Percentiles rank a stretch among this genome's conserved stretches.
phyloP scores from a whole-genome alignment of 768 basidiomycete genomes.

The Kwoniella heveanensis region DNA sequence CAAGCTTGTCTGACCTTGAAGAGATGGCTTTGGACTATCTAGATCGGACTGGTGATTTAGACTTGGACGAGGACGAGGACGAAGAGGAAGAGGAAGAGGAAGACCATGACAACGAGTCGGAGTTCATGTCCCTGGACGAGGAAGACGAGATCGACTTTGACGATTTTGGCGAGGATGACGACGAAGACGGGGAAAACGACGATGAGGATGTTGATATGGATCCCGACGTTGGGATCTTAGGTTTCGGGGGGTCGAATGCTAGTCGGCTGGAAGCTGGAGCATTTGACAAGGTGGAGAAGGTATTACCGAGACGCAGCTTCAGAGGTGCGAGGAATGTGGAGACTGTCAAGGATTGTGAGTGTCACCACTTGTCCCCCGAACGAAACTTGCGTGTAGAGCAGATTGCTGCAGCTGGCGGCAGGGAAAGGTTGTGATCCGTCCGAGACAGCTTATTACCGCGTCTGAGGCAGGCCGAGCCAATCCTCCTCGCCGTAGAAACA shows the following conservation, averaged over 20 bases:
- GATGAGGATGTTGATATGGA: conserved; percentile 52
- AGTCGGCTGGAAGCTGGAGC: conserved; percentile 24
- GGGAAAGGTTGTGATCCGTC: no score
- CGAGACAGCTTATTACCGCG: no score
- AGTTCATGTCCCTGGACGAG: conserved; percentile 17
- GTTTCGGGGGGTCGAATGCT: conserved; percentile 14
- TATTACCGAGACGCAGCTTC: conserved; percentile 69
- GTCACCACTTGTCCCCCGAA: no score
- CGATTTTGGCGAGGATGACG: conserved; percentile 23
- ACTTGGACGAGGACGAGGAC: conserved; percentile 28
- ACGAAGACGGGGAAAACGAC: conserved; percentile 50
- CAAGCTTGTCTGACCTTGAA: conserved; percentile 20
- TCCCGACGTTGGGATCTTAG: conserved; percentile 41
- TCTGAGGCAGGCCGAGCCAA: no score
- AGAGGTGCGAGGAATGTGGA: conserved; percentile 74
- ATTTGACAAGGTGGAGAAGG: conserved; percentile 58
- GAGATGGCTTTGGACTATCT: conserved; percentile 12
- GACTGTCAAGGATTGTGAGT: conserved; percentile 83
- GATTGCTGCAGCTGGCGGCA: no score
- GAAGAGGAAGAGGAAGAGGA: conserved; percentile 55
- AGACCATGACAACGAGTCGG: conserved; percentile 24
- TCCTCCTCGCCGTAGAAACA: no score
- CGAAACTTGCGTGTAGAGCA: no score
- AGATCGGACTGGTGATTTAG: conserved; percentile 21
- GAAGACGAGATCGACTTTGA: conserved; percentile 23